Percentiles rank a stretch among this genome's conserved stretches.
These are phyloP conservation scores for Sparassis latifolia DNA, from an alignment of 1,284 basidiomycete genomes.

Conservation along the genomic window DNA sequence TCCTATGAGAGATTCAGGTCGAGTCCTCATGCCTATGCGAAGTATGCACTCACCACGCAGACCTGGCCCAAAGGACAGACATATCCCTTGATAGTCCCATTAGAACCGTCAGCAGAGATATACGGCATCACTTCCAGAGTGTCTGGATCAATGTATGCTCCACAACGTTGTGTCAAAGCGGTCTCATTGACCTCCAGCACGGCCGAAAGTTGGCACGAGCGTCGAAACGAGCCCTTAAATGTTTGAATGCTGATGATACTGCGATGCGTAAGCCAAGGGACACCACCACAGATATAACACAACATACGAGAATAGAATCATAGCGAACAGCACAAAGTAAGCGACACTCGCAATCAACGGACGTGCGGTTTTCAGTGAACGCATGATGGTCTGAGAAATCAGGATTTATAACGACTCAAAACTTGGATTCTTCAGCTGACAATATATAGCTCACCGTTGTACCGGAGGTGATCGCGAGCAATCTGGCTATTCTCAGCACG, in stretches of 20 bases:
- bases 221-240: conserved; percentile 78
- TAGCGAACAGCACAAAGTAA: conserved; percentile 89
- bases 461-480: conserved; percentile 87
- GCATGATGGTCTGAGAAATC: conserved; percentile 75
- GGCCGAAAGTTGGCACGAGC: conserved; percentile 53
- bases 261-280: conserved; percentile 3
- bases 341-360: conserved; percentile 86
- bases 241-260: conserved; percentile 89
- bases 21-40: background rate
- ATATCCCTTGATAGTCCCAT: conserved; percentile 54
- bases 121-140: conserved; percentile 45
- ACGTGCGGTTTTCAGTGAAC: conserved; percentile 85
- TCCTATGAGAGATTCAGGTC: conserved; percentile 33
- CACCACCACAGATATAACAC: background rate
- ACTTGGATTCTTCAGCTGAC: no score
- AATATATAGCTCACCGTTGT: conserved; percentile 60
- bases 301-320: conserved; percentile 80
- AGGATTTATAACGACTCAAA: no score
- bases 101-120: conserved; percentile 32
- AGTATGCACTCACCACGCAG: conserved; percentile 48
- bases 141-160: conserved; percentile 65
- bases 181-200: conserved; percentile 44
- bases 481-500: conserved; percentile 77
- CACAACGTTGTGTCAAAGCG: conserved; percentile 59
- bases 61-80: conserved; percentile 80